phyloP scores from a whole-genome alignment of 768 basidiomycete genomes.

The Suillus luteus region DNA sequence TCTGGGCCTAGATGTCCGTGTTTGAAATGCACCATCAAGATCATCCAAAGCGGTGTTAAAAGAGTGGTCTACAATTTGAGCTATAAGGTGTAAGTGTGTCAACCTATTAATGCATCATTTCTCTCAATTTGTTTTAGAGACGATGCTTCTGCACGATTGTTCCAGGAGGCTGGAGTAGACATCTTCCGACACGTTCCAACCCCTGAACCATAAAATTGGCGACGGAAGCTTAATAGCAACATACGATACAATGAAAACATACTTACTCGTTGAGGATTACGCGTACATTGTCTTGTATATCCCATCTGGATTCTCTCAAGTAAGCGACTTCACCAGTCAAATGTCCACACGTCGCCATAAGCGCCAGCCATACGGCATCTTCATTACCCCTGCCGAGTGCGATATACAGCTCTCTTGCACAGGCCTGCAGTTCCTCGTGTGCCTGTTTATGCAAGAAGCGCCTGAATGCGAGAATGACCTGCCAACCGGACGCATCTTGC shows the following conservation, averaged over 20 bases:
- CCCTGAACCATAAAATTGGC: conserved; percentile 18
- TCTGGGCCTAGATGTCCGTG: conserved; percentile 81
- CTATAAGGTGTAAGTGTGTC: conserved; percentile 83
- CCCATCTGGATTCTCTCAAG: conserved; percentile 60
- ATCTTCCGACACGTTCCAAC: conserved; percentile 70
- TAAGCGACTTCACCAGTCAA: conserved; percentile 48
- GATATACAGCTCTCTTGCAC: conserved; percentile 64
- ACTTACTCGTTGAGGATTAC: conserved; percentile 28
- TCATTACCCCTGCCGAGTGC: conserved; percentile 62
- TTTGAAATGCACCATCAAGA: conserved; percentile 94
- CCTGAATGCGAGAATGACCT: conserved; percentile 73
- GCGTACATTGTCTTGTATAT: conserved; percentile 48
- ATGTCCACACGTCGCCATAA: conserved; percentile 54
- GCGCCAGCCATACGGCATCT: conserved; percentile 84
- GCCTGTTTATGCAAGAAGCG: conserved; percentile 69
- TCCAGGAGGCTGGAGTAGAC: conserved; percentile 81
- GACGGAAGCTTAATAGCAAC: neutral
- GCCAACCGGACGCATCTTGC: conserved; percentile 77
- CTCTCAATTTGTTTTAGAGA: conserved; percentile 51
- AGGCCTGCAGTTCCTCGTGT: conserved; percentile 73
- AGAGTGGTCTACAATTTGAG: conserved; percentile 93
- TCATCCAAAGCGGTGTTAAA: conserved; percentile 91
- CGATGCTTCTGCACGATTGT: conserved; percentile 75
- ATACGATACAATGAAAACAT: conserved; percentile 10
- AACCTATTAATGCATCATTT: conserved; percentile 1